A percentile compares a stretch with the other conserved stretches of the same genome.
Evolutionary conservation across 164 flowering plant species (phyloP).

Genomic region (Euptelea pleiosperma): DNA sequence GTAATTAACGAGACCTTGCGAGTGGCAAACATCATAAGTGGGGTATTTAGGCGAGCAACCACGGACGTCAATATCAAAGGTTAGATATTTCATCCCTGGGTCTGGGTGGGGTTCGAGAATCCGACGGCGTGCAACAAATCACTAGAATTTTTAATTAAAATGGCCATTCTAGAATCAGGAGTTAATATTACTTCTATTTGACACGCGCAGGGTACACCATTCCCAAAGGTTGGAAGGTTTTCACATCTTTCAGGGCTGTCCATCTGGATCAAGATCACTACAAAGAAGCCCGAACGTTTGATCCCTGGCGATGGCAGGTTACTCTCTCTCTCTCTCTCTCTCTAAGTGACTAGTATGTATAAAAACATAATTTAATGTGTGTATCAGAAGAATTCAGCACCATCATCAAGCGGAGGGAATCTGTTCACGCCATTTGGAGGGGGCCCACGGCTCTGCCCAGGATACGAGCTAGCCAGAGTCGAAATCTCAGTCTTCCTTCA

Average conservation of each 20-base stretch:
- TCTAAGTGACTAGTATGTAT: too few relatives aligned
- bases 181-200: too few relatives aligned
- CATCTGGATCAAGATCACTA: constrained; percentile 4
- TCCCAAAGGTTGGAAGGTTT: constrained; percentile 4
- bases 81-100: constrained; percentile 16
- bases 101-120: too few relatives aligned
- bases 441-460: constrained; percentile 91
- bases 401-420: constrained; percentile 32
- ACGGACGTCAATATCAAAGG: constrained; percentile 73
- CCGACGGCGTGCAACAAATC: too few relatives aligned
- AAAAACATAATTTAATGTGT: too few relatives aligned
- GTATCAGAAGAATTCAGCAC: constrained; percentile 39
- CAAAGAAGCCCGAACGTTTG: constrained; percentile 1
- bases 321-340: not conserved
- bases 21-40: constrained; percentile 86
- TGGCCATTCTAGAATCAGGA: too few relatives aligned
- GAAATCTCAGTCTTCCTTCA: constrained; percentile 87
- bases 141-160: too few relatives aligned
- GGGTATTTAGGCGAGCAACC: constrained; percentile 75
- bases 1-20: constrained; percentile 89
- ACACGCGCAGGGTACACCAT: constrained; percentile 6
- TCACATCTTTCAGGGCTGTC: not conserved
- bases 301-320: constrained; percentile 10
- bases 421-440: constrained; percentile 89
- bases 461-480: constrained; percentile 85